Base-by-base conservation (phyloP, 768 basidiomycete species). In the Tylopilus rubrobrunneus region DNA sequence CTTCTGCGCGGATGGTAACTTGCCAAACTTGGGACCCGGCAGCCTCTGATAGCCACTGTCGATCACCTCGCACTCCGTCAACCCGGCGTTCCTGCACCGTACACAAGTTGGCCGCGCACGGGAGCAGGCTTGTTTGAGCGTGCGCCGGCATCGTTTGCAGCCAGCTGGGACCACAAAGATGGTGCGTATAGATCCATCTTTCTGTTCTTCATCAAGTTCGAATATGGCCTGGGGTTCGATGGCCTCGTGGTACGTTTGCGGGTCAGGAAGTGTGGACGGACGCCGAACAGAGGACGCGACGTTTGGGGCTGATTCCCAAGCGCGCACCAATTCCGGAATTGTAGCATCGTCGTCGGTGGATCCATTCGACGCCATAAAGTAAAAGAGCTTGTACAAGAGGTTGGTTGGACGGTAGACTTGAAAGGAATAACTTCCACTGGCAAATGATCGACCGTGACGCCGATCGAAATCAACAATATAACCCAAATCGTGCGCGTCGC, bases 211-310 rank as follows among this genome's bases (percentile, higher is more conserved):
- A 5, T 63, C 51, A 39, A 69, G 58, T 40, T 71, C 67, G 31
- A 71, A 71, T 9, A 69, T 69, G 3, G 53, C 52, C 7, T 50
- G 19, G 14, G 59, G 45, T 31, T 67, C 62, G 49, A 69, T 52
- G 23, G 2, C 45, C 15, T 51, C 25, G 10, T 69, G 67, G 46
- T 64, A 71, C 7, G 33, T 39, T 4, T 41, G 2, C 19, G 56
- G 59, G 33, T 57, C 50, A 1, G 59, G 65, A 12, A 53, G 57
- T 4, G 27, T 54, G n/a, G 57, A 46, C 15, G 68, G 68, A 31
- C 69, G 63, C 11, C 69, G 69, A 27, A 71, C 65, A 1, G 63
- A 47, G 27, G 56, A 44, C 11, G 5, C n/a, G 28, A 64, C 61
- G 36, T 45, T 39, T 3, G 47, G 25, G 0, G 5, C 19, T 11